Conservation (phyloP, 1,284 basidiomycete genomes). For the Cystobasidium slooffiae region DNA sequence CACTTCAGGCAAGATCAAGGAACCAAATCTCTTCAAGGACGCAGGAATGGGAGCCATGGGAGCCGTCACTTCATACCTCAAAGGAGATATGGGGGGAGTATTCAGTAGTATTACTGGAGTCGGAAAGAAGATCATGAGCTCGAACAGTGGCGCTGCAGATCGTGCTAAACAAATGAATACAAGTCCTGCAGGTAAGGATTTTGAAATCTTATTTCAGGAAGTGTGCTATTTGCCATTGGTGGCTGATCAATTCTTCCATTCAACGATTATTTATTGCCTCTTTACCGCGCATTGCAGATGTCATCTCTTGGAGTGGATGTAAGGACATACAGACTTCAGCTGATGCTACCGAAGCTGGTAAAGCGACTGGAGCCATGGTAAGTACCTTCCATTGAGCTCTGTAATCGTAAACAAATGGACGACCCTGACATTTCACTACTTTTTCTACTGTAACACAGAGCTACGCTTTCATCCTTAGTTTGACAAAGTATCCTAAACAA, state of each 20-base stretch:
- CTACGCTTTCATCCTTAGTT: neutral
- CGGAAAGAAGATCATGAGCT: conserved; percentile 56
- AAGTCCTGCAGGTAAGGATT: conserved; percentile 36
- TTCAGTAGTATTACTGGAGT: conserved; percentile 55
- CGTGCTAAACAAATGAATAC: conserved; percentile 52
- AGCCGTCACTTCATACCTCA: conserved; percentile 58
- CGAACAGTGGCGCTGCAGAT: conserved; percentile 55
- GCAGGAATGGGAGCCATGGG: conserved; percentile 53
- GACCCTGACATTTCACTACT: neutral
- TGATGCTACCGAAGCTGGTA: conserved; percentile 58
- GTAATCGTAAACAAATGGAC: neutral
- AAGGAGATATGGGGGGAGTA: conserved; percentile 58
- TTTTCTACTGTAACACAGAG: neutral
- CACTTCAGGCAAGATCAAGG: conserved; percentile 64
- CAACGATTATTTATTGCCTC: neutral
- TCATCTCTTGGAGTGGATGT: conserved; percentile 57
- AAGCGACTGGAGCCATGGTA: conserved; percentile 56
- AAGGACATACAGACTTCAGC: conserved; percentile 56
- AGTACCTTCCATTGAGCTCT: neutral
- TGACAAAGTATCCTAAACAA: conserved; percentile 44
- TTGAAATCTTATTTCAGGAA: neutral
- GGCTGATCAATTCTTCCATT: neutral
- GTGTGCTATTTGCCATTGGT: neutral
- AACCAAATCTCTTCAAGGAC: conserved; percentile 55
- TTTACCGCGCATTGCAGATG: conserved; percentile 54